Conservation (phyloP, 352 stramenopile genomes). For the Blastocystis sp. region DNA sequence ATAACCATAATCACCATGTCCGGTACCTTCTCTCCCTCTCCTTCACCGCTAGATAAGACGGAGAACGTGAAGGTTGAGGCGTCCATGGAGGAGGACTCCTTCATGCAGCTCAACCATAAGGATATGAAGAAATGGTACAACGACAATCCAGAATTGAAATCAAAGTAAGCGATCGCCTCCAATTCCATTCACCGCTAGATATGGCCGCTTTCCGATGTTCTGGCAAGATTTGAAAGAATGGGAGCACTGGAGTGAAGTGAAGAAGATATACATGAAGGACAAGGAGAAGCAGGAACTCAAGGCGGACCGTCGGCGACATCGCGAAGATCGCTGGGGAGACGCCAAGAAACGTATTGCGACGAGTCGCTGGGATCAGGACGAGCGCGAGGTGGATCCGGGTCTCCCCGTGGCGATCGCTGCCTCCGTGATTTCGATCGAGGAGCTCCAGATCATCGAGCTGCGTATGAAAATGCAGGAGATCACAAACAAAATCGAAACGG, state of each 20-base stretch:
- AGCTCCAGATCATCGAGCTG: slow-evolving; percentile 52
- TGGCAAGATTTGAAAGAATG: slow-evolving; percentile 77
- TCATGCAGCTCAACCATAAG: slow-evolving; percentile 76
- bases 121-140: slow-evolving; percentile 77
- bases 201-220: slow-evolving; percentile 73
- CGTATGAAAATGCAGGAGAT: slow-evolving; percentile 51
- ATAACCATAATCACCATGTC: too few species aligned
- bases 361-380: slow-evolving; percentile 49
- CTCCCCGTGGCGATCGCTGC: slow-evolving; percentile 3
- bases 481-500: slow-evolving; percentile 51
- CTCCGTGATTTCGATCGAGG: slow-evolving; percentile 41
- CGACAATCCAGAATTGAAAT: slow-evolving; percentile 65
- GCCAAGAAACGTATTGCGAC: background rate
- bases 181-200: slow-evolving; percentile 59
- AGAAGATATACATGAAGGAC: slow-evolving; percentile 72
- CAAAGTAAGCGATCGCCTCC: slow-evolving; percentile 1
- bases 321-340: slow-evolving; percentile 48
- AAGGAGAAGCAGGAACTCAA: slow-evolving; percentile 62
- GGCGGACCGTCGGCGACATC: background rate
- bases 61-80: slow-evolving; percentile 64
- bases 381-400: slow-evolving; percentile 28
- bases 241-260: slow-evolving; percentile 70
- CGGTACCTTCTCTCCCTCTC: too few species aligned
- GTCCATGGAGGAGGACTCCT: slow-evolving; percentile 73
- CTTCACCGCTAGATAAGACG: slow-evolving; percentile 2